Percentiles rank a stretch among this genome's conserved stretches.
Conservation (phyloP, 2,329 filamentous ascomycete species). For the Aspergillus pseudoterreus region DNA sequence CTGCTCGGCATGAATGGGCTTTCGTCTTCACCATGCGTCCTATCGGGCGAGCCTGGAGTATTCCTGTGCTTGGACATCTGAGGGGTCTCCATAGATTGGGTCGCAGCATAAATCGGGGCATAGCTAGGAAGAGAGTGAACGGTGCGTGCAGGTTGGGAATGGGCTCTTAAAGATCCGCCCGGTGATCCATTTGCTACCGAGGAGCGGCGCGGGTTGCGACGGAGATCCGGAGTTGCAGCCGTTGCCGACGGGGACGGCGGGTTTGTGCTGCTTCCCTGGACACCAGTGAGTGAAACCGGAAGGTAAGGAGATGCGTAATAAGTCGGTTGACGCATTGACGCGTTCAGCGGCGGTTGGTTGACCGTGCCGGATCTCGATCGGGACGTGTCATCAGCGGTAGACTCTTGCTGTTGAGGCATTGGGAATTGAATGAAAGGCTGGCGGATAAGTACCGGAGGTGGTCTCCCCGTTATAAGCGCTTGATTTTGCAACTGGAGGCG, state of each 20-base stretch:
- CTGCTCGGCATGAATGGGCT: constrained; percentile 27
- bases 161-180: constrained; percentile 42
- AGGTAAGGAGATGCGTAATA: constrained; percentile 36
- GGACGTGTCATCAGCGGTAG: constrained; percentile 32
- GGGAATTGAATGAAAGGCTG: constrained; percentile 42
- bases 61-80: constrained; percentile 28
- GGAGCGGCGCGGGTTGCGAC: constrained; percentile 43
- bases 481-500: constrained; percentile 47
- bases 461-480: constrained; percentile 38
- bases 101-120: constrained; percentile 30
- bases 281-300: constrained; percentile 31
- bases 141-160: constrained; percentile 49
- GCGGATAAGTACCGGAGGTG: constrained; percentile 38
- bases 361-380: constrained; percentile 36
- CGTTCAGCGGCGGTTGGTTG: constrained; percentile 31
- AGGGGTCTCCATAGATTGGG: constrained; percentile 26
- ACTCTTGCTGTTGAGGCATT: constrained; percentile 34
- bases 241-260: constrained; percentile 44
- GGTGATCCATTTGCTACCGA: constrained; percentile 42
- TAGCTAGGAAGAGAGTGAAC: constrained; percentile 35
- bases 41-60: constrained; percentile 32
- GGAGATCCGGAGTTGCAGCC: constrained; percentile 39
- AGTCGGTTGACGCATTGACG: constrained; percentile 30
- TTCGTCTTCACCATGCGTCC: constrained; percentile 32
- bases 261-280: constrained; percentile 41